Percentiles rank a stretch among this genome's conserved stretches.
Conservation (phyloP, 495 filamentous ascomycete species). For the Penicillium pulvis region DNA sequence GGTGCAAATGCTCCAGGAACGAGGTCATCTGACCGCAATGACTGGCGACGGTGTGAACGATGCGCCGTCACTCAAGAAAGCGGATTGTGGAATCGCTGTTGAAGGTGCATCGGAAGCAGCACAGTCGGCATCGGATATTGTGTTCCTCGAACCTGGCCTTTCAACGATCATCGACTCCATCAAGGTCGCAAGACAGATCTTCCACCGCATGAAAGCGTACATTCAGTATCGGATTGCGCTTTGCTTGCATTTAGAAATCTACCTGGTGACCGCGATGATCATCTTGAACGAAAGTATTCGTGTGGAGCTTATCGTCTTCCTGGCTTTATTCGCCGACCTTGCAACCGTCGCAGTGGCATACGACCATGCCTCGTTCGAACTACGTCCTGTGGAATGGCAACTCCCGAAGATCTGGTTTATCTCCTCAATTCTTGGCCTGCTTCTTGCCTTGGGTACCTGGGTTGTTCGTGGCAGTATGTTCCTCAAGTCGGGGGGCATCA, state of each 20-base stretch:
- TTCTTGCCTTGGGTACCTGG: slow-evolving; percentile 71
- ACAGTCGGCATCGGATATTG: slow-evolving; percentile 73
- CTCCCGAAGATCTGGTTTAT: slow-evolving; percentile 79
- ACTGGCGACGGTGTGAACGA: slow-evolving; percentile 98
- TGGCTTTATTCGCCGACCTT: slow-evolving; percentile 73
- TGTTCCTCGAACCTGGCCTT: slow-evolving; percentile 74
- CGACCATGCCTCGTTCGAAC: slow-evolving; percentile 70
- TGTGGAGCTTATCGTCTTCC: slow-evolving; percentile 68
- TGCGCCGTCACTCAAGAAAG: slow-evolving; percentile 94
- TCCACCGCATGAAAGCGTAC: slow-evolving; percentile 79
- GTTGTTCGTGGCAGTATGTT: slow-evolving; percentile 66
- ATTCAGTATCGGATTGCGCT: slow-evolving; percentile 79
- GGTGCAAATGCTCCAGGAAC: slow-evolving; percentile 94
- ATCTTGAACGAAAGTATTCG: slow-evolving; percentile 72
- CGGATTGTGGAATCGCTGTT: slow-evolving; percentile 75
- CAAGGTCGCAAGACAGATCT: slow-evolving; percentile 74
- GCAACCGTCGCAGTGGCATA: slow-evolving; percentile 75
- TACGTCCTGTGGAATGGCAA: slow-evolving; percentile 74
- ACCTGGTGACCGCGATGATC: slow-evolving; percentile 71
- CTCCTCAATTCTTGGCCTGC: slow-evolving; percentile 61
- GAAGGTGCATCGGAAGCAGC: slow-evolving; percentile 75
- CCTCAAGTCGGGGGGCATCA: slow-evolving; percentile 65
- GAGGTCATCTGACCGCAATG: slow-evolving; percentile 96
- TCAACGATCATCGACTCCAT: slow-evolving; percentile 74
- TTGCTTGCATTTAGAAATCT: slow-evolving; percentile 73